phyloP scores from a whole-genome alignment of 148 eudicot species.

The Persicaria maculosa region DNA sequence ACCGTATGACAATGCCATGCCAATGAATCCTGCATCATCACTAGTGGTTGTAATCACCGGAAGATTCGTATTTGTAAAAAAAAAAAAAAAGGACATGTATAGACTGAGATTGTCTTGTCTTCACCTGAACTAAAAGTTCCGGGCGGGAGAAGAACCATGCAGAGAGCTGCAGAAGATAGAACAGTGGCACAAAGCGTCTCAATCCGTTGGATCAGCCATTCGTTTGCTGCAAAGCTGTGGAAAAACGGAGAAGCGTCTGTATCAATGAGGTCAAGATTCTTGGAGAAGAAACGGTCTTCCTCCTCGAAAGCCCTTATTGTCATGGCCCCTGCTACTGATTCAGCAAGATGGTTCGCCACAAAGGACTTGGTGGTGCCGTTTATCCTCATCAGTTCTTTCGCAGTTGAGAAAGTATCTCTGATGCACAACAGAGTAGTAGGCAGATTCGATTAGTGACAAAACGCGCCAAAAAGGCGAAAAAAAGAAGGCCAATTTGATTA shows the following conservation, averaged over 20 bases:
- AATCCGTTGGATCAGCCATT: conserved; percentile 82
- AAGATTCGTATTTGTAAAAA: too few relatives aligned
- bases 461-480: too few relatives aligned
- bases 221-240: conserved; percentile 74
- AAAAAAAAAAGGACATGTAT: too few relatives aligned
- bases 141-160: conserved; percentile 23
- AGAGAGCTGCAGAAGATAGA: conserved; percentile 39
- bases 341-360: conserved; percentile 86
- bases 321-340: conserved; percentile 69
- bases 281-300: conserved; percentile 27
- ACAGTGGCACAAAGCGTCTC: conserved; percentile 69
- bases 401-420: conserved; percentile 75
- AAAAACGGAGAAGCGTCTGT: conserved; percentile 70
- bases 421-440: neutral
- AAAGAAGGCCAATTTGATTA: conserved; percentile 14
- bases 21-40: conserved; percentile 71
- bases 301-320: conserved; percentile 85
- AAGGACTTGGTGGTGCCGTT: conserved; percentile 89
- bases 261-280: conserved; percentile 62
- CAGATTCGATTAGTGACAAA: too few relatives aligned
- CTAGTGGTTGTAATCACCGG: neutral
- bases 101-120: neutral
- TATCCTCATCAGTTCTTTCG: conserved; percentile 82
- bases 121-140: conserved; percentile 83
- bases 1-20: conserved; percentile 92